Evolutionary conservation across 345 rosid genomes (phyloP), one percentile per base, ranked within the genome.

Genomic region (Gynandropsis gynandra): DNA sequence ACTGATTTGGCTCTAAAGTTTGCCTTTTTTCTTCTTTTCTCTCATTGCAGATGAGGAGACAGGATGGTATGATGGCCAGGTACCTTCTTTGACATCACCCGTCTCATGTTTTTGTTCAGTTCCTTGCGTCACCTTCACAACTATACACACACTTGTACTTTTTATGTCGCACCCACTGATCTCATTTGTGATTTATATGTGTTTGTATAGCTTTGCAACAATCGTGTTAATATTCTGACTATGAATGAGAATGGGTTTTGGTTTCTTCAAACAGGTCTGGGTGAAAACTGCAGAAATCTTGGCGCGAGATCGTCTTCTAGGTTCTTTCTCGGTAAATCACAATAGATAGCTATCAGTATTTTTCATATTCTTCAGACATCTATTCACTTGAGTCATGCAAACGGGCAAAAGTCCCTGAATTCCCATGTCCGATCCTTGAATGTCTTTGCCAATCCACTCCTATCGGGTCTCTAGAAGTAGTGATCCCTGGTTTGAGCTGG

Each of bases 61-160:
- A 0, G 98, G 98, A 11, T 86, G 97, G 94, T 89, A 83, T 34
- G 97, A 89, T 72, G 96, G 97, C 44, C 94, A 81, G 97, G 97
- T 86, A 24, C 29, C 29, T 24, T 24, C 29, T 24, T 24, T 5
- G 2, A 24, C 5, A 2, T 24, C 29, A 24, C 5, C 29, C 29
- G 29, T 24, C 4, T 5, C 29, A 24, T 24, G 29, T 5, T 24
- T 24, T 24, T 5, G 29, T n/a, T n/a, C n/a, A n/a, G n/a, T n/a
- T n/a, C n/a, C n/a, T n/a, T n/a, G n/a, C n/a, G n/a, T n/a, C n/a
- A n/a, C n/a, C n/a, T n/a, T n/a, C n/a, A n/a, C n/a, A n/a, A n/a
- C n/a, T n/a, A n/a, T n/a, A n/a, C n/a, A n/a, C n/a, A n/a, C n/a
- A n/a, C n/a, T n/a, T n/a, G n/a, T n/a, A n/a, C n/a, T n/a, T n/a